Base-by-base conservation (phyloP, 495 filamentous ascomycete species). In the Penicillium odoratum region DNA sequence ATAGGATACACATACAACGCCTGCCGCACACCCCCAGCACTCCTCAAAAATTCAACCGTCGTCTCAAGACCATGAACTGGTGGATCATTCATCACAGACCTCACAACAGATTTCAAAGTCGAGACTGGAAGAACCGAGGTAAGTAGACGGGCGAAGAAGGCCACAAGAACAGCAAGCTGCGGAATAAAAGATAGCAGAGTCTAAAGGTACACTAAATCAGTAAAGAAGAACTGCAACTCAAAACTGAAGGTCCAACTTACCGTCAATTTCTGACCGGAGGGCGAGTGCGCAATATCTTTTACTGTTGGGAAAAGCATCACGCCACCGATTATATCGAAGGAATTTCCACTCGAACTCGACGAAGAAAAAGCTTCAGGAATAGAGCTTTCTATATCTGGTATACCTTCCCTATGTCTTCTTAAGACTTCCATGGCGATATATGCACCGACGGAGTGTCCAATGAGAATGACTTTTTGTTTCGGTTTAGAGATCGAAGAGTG, bases 381-480 rank as follows among this genome's bases (percentile, higher is more conserved):
- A 40, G 6, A 15, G 15, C 5, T 26, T 25, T 54, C 10, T 42
- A 45, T 40, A 3, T 26, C 18, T 3, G 63, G 25, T 9, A 4
- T 46, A 16, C 51, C 55, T 51, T 76, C 66, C 10, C 73, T 66
- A 44, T 85, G 79, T 16, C 82, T 75, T 36, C 84, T 73, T 29
- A 91, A 76, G 7, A 90, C 68, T 71, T 94, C 90, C 60, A 93
- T 79, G n/a, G 83, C 69, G 8, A 96, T 87, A 67, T 89, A 95
- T 0, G 83, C 73, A 25, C 91, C 91, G 3, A 96, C 89, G 0
- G 90, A 93, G 67, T 96, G 91, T 0, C 90, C 91, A 29, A 95
- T 84, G 6, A 98, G 76, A 25, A 96, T 81, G 3, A 96, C 81
- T 40, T 81, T 81, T 38, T 65, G 67, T 55, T 30, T 72, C 3